Evolutionary conservation across 208 protist species (phyloP).

Genomic region (Trypanosoma mega): DNA sequence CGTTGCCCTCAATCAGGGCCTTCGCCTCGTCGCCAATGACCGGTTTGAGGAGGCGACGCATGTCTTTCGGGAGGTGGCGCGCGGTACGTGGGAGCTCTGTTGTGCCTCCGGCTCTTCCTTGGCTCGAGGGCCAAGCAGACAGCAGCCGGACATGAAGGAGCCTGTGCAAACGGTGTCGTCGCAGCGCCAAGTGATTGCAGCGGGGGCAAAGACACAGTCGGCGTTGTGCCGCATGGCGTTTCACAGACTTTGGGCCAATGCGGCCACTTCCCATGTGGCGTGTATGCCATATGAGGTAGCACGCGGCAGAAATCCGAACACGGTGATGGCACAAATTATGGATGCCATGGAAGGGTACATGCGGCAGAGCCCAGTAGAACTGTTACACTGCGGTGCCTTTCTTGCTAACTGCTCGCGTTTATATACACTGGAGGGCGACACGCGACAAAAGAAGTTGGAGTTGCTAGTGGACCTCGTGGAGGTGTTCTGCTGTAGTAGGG

Average conservation of each 20-base stretch:
- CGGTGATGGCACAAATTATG: constrained; percentile 29
- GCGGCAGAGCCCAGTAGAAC: constrained; percentile 44
- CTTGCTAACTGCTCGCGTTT: constrained; percentile 71
- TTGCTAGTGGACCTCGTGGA: constrained; percentile 66
- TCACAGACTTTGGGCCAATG: constrained; percentile 46
- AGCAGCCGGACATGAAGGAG: background rate
- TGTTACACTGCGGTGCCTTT: constrained; percentile 68
- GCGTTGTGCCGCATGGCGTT: constrained; percentile 31
- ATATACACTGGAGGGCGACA: constrained; percentile 65
- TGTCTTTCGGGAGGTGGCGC: constrained; percentile 36
- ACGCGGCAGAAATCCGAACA: constrained; percentile 19
- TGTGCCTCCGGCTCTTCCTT: background rate
- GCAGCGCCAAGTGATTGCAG: background rate
- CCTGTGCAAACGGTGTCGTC: constrained; percentile 8
- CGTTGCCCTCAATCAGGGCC: constrained; percentile 35
- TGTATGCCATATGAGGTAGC: constrained; percentile 51
- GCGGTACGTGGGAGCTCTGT: constrained; percentile 17
- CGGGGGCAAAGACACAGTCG: constrained; percentile 7
- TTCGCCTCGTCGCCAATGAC: constrained; percentile 44
- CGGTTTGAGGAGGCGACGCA: constrained; percentile 36
- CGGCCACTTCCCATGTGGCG: constrained; percentile 61
- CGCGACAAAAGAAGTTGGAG: constrained; percentile 44
- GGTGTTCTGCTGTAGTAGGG: constrained; percentile 61
- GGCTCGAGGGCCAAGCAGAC: background rate
- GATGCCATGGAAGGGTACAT: constrained; percentile 61